phyloP scores from a whole-genome alignment of 495 filamentous ascomycete genomes.

The Tuber aestivum region DNA sequence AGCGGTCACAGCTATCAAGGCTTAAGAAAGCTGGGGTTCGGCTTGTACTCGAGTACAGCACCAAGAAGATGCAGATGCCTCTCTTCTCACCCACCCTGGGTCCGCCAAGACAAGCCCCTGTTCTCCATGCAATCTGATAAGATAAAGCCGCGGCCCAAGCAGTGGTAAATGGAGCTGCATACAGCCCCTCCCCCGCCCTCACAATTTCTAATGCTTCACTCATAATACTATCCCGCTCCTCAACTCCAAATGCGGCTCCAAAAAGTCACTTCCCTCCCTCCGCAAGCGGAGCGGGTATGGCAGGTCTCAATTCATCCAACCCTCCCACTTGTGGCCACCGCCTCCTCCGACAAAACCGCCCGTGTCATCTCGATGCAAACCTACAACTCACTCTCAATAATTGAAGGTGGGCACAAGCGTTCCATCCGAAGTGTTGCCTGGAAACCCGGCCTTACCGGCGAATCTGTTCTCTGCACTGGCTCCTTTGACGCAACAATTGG shows the following conservation, averaged over 20 bases:
- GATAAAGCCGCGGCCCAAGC: background rate
- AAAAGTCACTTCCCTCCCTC: constrained; percentile 53
- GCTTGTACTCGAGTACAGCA: background rate
- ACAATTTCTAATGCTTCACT: constrained; percentile 7
- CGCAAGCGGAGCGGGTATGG: constrained; percentile 80
- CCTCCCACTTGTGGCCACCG: constrained; percentile 81
- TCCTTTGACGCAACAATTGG: constrained; percentile 87
- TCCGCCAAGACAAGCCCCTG: background rate
- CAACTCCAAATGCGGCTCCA: constrained; percentile 37
- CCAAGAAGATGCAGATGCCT: background rate
- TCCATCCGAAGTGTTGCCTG: constrained; percentile 74
- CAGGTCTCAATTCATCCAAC: constrained; percentile 75
- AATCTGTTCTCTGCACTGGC: constrained; percentile 78
- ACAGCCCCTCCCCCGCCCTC: constrained; percentile 5
- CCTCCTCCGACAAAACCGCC: constrained; percentile 75
- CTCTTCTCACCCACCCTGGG: background rate
- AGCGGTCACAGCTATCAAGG: background rate
- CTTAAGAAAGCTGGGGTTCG: background rate
- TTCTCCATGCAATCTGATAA: background rate
- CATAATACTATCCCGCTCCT: background rate
- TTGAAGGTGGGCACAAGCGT: constrained; percentile 84
- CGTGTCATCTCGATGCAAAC: constrained; percentile 80
- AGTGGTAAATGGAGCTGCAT: background rate
- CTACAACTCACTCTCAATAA: constrained; percentile 67
- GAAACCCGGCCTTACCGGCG: constrained; percentile 62